Evolutionary conservation across 495 filamentous ascomycete genomes (phyloP), one percentile per base, ranked within the genome.

Genomic region (Tetracladium marchalianum): DNA sequence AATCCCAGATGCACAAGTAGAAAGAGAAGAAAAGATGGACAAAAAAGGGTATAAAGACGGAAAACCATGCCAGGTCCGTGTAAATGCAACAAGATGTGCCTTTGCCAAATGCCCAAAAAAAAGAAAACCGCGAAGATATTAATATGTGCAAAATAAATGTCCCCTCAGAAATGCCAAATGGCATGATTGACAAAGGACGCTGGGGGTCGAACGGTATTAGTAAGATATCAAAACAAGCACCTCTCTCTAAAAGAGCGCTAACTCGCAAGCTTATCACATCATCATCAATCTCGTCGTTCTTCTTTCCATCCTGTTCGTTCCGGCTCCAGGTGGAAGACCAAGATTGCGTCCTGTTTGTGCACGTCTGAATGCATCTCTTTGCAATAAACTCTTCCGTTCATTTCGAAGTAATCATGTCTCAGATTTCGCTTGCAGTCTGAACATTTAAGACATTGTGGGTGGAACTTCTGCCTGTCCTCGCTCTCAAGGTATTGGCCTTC

Each of bases 401-500:
- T 69, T 51, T 75, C 72, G 43, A 76, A 76, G 43, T 78, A 77
- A n/a, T 85, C 83, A 31, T 84, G 76, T 43, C 74, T 69, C 11
- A 89, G 67, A 13, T 70, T 66, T 38, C 62, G 56, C 50, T 69
- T 69, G 60, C 79, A 79, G 56, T 78, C 77, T 19, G 72, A 72
- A 62, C 92, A 97, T 44, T 77, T 82, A 61, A 98, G 84, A 60
- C 92, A 98, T 12, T 73, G 65, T 0, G 86, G 79, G 63, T 98
- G 92, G 64, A 90, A 93, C 58, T 94, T 94, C 44, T 75, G 76
- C 37, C 75, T 64, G 36, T 73, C 65, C 35, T 84, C 80, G 11
- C 89, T 94, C 57, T 95, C 89, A n/a, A 97, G 74, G 57, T 93
- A 98, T 51, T 90, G 79, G 2, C 92, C 92, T 58, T 98, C 92